Evolutionary conservation across 139 green algal species (phyloP).

Genomic region (Axilococcus clingmanii): DNA sequence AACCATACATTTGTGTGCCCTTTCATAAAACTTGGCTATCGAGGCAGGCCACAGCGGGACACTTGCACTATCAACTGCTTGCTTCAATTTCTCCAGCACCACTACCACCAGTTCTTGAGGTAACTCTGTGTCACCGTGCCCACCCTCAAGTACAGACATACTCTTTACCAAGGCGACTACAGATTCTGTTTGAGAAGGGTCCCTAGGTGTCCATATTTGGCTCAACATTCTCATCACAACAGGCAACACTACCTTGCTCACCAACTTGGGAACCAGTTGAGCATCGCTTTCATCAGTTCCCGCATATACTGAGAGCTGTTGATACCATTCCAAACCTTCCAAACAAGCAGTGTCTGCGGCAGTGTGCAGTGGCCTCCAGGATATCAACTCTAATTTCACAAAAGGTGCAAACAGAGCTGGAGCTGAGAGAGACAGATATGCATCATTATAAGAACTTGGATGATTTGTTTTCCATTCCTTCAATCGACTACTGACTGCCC

Average conservation of each 20-base stretch:
- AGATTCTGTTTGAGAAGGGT: conserved; percentile 30
- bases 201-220: conserved; percentile 55
- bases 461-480: conserved; percentile 54
- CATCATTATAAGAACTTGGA: conserved; percentile 55
- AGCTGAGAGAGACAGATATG: conserved; percentile 60
- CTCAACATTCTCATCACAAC: conserved; percentile 31
- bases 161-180: conserved; percentile 45
- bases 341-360: neutral
- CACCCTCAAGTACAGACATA: conserved; percentile 60
- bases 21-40: too few species aligned
- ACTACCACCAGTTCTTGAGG: neutral
- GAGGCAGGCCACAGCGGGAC: too few species aligned
- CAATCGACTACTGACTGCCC: conserved; percentile 45
- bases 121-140: conserved; percentile 6
- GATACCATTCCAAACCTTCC: conserved; percentile 50
- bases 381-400: conserved; percentile 82
- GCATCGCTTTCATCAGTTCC: conserved; percentile 51
- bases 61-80: neutral
- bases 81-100: neutral
- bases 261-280: conserved; percentile 68
- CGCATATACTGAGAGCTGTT: neutral
- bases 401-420: conserved; percentile 88
- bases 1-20: too few species aligned
- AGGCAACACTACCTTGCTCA: conserved; percentile 73
- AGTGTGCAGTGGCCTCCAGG: conserved; percentile 72